A percentile compares a stretch with the other conserved stretches of the same genome.
phyloP scores from a whole-genome alignment of 345 rosid species.

The Acer campestre region DNA sequence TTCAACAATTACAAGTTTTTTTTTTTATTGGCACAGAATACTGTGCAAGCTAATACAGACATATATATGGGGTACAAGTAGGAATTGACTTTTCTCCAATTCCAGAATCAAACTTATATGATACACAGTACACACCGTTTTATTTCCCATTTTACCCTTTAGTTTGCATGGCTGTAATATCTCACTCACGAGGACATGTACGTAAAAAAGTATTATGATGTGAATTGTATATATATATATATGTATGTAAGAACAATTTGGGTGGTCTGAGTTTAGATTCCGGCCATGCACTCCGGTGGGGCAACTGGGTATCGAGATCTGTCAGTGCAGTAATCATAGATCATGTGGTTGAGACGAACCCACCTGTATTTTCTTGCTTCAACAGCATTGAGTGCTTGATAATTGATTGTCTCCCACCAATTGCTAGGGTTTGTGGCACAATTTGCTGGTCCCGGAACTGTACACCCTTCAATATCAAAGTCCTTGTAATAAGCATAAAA shows the following conservation, averaged over 20 bases:
- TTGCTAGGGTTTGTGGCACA: conserved; percentile 66
- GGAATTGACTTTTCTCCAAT: conserved; percentile 11
- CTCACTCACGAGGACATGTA: conserved; percentile 19
- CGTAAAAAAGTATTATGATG: conserved; percentile 4
- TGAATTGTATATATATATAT: neutral
- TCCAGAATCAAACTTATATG: neutral
- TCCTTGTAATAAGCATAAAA: conserved; percentile 82
- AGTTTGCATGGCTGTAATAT: conserved; percentile 18
- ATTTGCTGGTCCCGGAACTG: conserved; percentile 70
- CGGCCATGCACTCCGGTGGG: conserved; percentile 80
- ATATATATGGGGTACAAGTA: conserved; percentile 11
- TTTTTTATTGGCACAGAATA: conserved; percentile 26
- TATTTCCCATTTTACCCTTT: conserved; percentile 17
- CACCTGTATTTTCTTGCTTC: conserved; percentile 84
- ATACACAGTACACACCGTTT: conserved; percentile 13
- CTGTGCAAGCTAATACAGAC: conserved; percentile 21
- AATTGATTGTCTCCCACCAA: conserved; percentile 80
- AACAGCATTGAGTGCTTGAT: conserved; percentile 62
- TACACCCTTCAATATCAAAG: conserved; percentile 88
- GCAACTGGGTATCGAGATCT: conserved; percentile 71
- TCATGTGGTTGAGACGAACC: conserved; percentile 94
- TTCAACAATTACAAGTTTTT: conserved; percentile 8
- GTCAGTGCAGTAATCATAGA: conserved; percentile 87
- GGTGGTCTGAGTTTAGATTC: conserved; percentile 39
- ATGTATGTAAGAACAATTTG: conserved; percentile 1